Conservation (phyloP, 2,329 filamentous ascomycete genomes). For the Epichloe sylvatica region DNA sequence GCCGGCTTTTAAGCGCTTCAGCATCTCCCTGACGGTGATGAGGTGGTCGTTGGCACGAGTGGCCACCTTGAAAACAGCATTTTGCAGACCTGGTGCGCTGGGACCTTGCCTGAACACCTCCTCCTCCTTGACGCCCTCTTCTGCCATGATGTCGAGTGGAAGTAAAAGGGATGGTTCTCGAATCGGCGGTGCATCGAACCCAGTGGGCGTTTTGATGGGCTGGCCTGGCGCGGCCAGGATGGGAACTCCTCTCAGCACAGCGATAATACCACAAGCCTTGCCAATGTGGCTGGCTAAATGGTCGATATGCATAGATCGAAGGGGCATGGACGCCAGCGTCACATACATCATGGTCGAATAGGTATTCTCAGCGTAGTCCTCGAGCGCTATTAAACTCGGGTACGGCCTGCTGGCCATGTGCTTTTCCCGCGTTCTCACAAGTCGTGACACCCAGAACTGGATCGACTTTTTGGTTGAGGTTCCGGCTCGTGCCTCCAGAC, state of each 20-base stretch:
- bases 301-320: slow-evolving; percentile 73
- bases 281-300: slow-evolving; percentile 92
- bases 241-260: slow-evolving; percentile 75
- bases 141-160: slow-evolving; percentile 80
- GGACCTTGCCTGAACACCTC: slow-evolving; percentile 73
- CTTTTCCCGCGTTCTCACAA: slow-evolving; percentile 70
- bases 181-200: slow-evolving; percentile 22
- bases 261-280: slow-evolving; percentile 79
- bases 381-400: slow-evolving; percentile 55
- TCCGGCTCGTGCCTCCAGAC: slow-evolving; percentile 35
- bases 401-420: slow-evolving; percentile 77
- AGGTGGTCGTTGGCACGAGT: slow-evolving; percentile 92
- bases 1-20: slow-evolving; percentile 63
- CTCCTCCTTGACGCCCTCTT: slow-evolving; percentile 69
- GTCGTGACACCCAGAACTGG: slow-evolving; percentile 60
- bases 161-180: slow-evolving; percentile 51
- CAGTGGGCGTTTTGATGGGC: slow-evolving; percentile 28
- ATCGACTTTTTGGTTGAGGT: slow-evolving; percentile 34
- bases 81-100: slow-evolving; percentile 64
- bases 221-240: slow-evolving; percentile 63
- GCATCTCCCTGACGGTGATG: slow-evolving; percentile 85
- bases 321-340: slow-evolving; percentile 63
- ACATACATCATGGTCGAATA: slow-evolving; percentile 89
- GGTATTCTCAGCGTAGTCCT: slow-evolving; percentile 86
- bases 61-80: slow-evolving; percentile 83